These are phyloP conservation scores for Phytopythium kandeliae DNA, from an alignment of 352 stramenopile genomes.

Conservation along the genomic window DNA sequence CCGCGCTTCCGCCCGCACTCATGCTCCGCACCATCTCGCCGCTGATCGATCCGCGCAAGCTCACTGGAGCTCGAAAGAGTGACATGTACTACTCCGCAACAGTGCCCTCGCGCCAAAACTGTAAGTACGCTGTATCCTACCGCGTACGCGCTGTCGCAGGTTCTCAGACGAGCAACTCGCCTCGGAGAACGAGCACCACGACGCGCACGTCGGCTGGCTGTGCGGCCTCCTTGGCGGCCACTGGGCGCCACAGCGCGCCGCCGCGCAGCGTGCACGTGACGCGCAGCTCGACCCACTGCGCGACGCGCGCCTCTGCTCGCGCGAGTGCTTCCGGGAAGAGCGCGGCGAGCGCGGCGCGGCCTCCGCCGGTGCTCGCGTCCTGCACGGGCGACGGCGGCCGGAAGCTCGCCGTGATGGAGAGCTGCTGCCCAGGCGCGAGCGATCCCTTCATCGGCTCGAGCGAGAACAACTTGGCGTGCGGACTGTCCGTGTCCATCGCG, in stretches of 20 bases:
- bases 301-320: constrained; percentile 23
- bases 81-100: too few species aligned
- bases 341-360: background rate
- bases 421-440: constrained; percentile 44
- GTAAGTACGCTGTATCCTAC: background rate
- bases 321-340: background rate
- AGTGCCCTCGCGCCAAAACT: too few species aligned
- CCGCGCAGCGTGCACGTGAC: constrained; percentile 35
- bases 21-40: too few species aligned
- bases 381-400: constrained; percentile 10
- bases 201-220: background rate
- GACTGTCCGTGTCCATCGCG: constrained; percentile 37
- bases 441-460: constrained; percentile 64
- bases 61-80: too few species aligned
- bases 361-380: background rate
- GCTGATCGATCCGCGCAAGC: too few species aligned
- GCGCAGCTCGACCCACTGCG: constrained; percentile 36
- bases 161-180: constrained; percentile 3
- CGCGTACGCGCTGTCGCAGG: too few species aligned
- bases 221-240: background rate
- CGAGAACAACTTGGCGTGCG: constrained; percentile 57
- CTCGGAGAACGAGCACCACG: constrained; percentile 2
- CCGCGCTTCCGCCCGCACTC: too few species aligned
- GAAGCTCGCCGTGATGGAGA: constrained; percentile 54
- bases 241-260: constrained; percentile 25